These are phyloP conservation scores for Ophiobolus disseminans DNA, from an alignment of 2,329 filamentous ascomycete species.

Conservation along the genomic window DNA sequence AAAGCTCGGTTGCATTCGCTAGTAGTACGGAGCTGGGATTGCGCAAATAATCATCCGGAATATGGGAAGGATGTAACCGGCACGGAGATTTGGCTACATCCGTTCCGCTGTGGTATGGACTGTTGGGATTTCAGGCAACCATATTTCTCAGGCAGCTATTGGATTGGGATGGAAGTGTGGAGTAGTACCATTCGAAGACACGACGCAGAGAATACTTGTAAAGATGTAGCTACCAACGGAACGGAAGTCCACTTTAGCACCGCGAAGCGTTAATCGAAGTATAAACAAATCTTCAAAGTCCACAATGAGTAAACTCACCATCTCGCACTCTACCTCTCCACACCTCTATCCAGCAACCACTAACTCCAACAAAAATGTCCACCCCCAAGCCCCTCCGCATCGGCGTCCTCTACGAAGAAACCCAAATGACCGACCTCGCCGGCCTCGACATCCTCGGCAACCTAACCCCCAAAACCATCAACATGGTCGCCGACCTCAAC, in stretches of 20 bases:
- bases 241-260: neutral
- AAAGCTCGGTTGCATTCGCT: neutral
- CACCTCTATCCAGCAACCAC: neutral
- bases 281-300: neutral
- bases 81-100: slow-evolving; percentile 3
- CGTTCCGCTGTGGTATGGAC: slow-evolving; percentile 4
- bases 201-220: neutral
- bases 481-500: slow-evolving; percentile 19
- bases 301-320: neutral
- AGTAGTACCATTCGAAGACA: neutral
- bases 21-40: neutral
- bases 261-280: too few species aligned
- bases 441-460: slow-evolving; percentile 52
- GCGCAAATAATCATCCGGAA: neutral
- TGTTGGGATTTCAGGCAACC: slow-evolving; percentile 9
- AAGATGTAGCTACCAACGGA: neutral
- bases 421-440: slow-evolving; percentile 51
- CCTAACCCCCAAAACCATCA: slow-evolving; percentile 38
- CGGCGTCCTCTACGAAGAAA: slow-evolving; percentile 50
- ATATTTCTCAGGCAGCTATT: slow-evolving; percentile 5
- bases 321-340: neutral
- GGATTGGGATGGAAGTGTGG: neutral
- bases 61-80: neutral
- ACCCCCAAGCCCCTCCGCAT: slow-evolving; percentile 44
- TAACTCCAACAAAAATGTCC: slow-evolving; percentile 1